Evolutionary conservation across 495 filamentous ascomycete genomes (phyloP).

Genomic region (Aspergillus cavernicola): DNA sequence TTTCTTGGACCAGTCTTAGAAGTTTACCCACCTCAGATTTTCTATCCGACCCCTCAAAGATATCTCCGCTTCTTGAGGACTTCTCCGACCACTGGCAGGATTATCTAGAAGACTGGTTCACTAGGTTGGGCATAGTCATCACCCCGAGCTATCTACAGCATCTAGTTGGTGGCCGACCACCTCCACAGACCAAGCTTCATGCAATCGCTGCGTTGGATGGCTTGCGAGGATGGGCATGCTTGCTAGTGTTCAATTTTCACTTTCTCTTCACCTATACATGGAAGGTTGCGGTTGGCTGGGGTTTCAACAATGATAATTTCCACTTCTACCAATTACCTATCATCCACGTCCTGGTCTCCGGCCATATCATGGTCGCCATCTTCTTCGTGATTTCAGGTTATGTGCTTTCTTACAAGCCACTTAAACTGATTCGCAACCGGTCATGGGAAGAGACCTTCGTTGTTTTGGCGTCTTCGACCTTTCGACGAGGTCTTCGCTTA

Average conservation of each 20-base stretch:
- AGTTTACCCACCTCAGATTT: conserved; percentile 28
- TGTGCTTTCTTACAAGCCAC: conserved; percentile 61
- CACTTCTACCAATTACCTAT: conserved; percentile 61
- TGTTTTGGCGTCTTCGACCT: conserved; percentile 55
- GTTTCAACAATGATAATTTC: conserved; percentile 47
- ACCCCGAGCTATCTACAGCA: conserved; percentile 42
- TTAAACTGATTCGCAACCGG: conserved; percentile 54
- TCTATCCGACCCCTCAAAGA: conserved; percentile 23
- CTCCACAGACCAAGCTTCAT: conserved; percentile 32
- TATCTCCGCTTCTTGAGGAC: conserved; percentile 20
- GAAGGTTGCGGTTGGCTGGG: conserved; percentile 46
- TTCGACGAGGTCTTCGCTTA: conserved; percentile 60
- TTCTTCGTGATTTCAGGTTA: conserved; percentile 74
- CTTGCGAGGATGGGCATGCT: conserved; percentile 47
- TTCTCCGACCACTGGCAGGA: conserved; percentile 28
- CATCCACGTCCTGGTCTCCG: conserved; percentile 58
- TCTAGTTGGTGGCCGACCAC: conserved; percentile 32
- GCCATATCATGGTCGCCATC: conserved; percentile 67
- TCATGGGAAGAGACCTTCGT: conserved; percentile 48
- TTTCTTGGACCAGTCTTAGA: conserved; percentile 7
- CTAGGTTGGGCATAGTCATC: conserved; percentile 32
- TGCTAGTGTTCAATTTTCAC: conserved; percentile 53
- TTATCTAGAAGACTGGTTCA: conserved; percentile 23
- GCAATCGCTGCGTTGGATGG: conserved; percentile 49
- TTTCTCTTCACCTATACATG: conserved; percentile 50